These are phyloP conservation scores for Boletus patriciae DNA, from an alignment of 768 basidiomycete species.

Conservation along the genomic window DNA sequence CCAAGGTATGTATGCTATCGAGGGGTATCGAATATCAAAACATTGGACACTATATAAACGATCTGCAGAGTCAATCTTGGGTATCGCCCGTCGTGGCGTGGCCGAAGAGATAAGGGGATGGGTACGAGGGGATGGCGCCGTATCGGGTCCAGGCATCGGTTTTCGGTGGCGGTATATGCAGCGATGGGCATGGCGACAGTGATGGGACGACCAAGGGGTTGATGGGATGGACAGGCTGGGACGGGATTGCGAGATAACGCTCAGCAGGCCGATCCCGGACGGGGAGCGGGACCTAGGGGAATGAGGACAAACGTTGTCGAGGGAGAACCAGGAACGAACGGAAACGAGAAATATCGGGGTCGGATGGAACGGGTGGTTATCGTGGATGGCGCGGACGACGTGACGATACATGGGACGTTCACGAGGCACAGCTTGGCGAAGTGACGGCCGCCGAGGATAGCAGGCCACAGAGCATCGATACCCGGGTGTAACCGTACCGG, in stretches of 20 bases:
- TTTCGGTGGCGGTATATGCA: neutral
- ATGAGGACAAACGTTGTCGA: neutral
- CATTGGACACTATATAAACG: too few species aligned
- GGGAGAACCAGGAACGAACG: neutral
- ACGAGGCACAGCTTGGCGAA: neutral
- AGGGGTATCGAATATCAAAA: neutral
- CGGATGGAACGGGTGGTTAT: neutral
- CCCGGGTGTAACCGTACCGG: neutral
- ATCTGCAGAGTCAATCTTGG: neutral
- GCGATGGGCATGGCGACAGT: neutral
- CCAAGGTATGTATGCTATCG: too few species aligned
- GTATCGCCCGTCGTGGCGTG: neutral
- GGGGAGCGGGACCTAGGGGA: too few species aligned
- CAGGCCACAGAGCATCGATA: neutral
- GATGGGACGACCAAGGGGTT: constrained; percentile 4
- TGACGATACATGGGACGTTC: neutral
- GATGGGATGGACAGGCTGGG: neutral
- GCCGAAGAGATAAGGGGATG: neutral
- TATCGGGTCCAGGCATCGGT: neutral
- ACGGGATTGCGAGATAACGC: constrained; percentile 5
- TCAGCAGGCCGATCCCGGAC: neutral
- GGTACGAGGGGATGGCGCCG: neutral
- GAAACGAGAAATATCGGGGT: neutral
- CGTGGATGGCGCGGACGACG: neutral
- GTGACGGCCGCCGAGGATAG: neutral